Percentiles rank a stretch among this genome's conserved stretches.
Evolutionary conservation across 371 early-diverging fungal species (phyloP).

Genomic region (Chytridium lagenaria): DNA sequence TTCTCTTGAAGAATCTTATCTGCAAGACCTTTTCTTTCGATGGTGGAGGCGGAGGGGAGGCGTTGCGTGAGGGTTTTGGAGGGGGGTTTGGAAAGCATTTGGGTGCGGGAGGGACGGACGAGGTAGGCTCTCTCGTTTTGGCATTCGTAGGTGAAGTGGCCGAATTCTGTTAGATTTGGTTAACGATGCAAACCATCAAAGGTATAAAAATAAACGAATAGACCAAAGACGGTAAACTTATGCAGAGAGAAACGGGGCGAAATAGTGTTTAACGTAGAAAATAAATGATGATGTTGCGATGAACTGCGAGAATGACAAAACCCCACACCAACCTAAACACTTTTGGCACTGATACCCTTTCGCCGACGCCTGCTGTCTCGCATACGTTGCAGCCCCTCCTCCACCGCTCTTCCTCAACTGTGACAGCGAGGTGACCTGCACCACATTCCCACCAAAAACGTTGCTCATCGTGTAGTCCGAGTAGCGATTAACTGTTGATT

Average conservation of each 20-base stretch:
- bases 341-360: constrained; percentile 19
- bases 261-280: too few relatives aligned
- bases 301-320: too few relatives aligned
- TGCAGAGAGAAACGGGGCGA: too few relatives aligned
- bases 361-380: not conserved
- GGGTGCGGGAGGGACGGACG: constrained; percentile 7
- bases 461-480: not conserved
- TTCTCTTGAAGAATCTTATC: constrained; percentile 25
- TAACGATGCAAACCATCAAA: too few relatives aligned
- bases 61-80: constrained; percentile 3
- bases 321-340: constrained; percentile 11
- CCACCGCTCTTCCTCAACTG: not conserved
- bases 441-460: constrained; percentile 16
- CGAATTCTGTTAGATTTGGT: constrained; percentile 12
- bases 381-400: not conserved
- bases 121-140: constrained; percentile 2
- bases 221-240: too few relatives aligned
- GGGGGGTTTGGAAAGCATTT: not conserved
- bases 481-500: not conserved
- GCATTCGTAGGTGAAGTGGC: constrained; percentile 23
- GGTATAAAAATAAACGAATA: too few relatives aligned
- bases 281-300: too few relatives aligned
- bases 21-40: constrained; percentile 4
- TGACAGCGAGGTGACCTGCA: constrained; percentile 19
- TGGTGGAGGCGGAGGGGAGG: not conserved